phyloP scores from a whole-genome alignment of 371 early-diverging fungal species.

The Mucor indicus region DNA sequence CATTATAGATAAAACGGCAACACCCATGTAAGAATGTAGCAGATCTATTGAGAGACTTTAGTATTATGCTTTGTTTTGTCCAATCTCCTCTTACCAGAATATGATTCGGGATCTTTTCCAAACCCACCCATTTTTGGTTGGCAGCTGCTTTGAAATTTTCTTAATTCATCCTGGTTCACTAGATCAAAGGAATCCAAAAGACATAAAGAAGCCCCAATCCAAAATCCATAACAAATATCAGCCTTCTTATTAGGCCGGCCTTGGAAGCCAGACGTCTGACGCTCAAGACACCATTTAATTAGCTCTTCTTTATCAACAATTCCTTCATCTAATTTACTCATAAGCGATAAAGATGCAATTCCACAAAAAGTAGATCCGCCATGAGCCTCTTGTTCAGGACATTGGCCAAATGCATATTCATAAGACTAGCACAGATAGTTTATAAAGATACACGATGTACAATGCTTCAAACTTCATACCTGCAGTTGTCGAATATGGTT shows the following conservation, averaged over 20 bases:
- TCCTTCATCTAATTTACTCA: slow-evolving; percentile 61
- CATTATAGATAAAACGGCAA: slow-evolving; percentile 72
- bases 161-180: slow-evolving; percentile 54
- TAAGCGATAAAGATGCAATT: slow-evolving; percentile 76
- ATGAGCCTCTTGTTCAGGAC: slow-evolving; percentile 83
- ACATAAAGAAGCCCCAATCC: slow-evolving; percentile 89
- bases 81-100: slow-evolving; percentile 51
- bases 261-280: slow-evolving; percentile 86
- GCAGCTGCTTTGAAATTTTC: slow-evolving; percentile 62
- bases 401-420: slow-evolving; percentile 83
- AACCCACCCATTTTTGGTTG: slow-evolving; percentile 76
- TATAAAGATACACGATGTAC: not conserved
- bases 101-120: slow-evolving; percentile 64
- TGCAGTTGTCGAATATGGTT: slow-evolving; percentile 68
- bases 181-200: slow-evolving; percentile 65
- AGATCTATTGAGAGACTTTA: slow-evolving; percentile 52
- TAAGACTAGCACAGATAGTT: slow-evolving; percentile 45
- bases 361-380: slow-evolving; percentile 94
- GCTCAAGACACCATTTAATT: slow-evolving; percentile 77
- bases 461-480: slow-evolving; percentile 24
- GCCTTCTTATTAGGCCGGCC: slow-evolving; percentile 88
- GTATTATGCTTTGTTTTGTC: not conserved
- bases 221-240: slow-evolving; percentile 99
- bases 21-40: slow-evolving; percentile 86
- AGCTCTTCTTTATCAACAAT: slow-evolving; percentile 56